Conservation (phyloP, 768 basidiomycete species). For the Agrocybe pediades region DNA sequence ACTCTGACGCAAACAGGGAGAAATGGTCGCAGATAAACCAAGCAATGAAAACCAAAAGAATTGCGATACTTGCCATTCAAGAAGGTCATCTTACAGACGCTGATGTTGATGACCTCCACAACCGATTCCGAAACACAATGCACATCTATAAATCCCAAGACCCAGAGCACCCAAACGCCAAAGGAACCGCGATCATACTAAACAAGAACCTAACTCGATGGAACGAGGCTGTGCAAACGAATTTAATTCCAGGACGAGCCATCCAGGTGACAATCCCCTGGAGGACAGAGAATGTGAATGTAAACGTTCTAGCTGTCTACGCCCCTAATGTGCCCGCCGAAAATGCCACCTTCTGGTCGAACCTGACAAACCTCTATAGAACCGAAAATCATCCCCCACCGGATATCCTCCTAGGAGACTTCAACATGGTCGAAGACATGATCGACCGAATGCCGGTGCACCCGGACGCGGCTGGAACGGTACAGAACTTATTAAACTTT, state of each 20-base stretch:
- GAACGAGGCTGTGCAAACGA: neutral
- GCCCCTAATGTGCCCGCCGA: constrained; percentile 28
- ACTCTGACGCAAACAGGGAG: neutral
- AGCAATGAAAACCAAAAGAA: constrained; percentile 22
- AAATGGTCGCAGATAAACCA: constrained; percentile 30
- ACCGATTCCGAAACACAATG: constrained; percentile 8
- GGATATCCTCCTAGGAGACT: constrained; percentile 41
- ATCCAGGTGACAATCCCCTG: constrained; percentile 12
- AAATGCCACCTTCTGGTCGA: constrained; percentile 10
- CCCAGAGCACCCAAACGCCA: constrained; percentile 16
- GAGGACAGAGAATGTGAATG: constrained; percentile 10
- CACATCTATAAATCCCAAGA: constrained; percentile 20
- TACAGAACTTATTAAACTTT: constrained; percentile 19
- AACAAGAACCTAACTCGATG: constrained; percentile 26
- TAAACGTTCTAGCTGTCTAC: constrained; percentile 33
- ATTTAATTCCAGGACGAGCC: constrained; percentile 30
- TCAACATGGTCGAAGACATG: constrained; percentile 40
- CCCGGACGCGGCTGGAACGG: constrained; percentile 12
- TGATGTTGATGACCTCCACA: constrained; percentile 8
- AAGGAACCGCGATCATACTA: constrained; percentile 32
- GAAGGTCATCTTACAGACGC: constrained; percentile 32
- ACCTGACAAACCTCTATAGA: neutral
- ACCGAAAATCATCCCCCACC: constrained; percentile 12
- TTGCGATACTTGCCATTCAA: constrained; percentile 28
- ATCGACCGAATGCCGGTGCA: constrained; percentile 34